These are phyloP conservation scores for Lactifluus piperatus DNA, from an alignment of 768 basidiomycete genomes.

Conservation along the genomic window DNA sequence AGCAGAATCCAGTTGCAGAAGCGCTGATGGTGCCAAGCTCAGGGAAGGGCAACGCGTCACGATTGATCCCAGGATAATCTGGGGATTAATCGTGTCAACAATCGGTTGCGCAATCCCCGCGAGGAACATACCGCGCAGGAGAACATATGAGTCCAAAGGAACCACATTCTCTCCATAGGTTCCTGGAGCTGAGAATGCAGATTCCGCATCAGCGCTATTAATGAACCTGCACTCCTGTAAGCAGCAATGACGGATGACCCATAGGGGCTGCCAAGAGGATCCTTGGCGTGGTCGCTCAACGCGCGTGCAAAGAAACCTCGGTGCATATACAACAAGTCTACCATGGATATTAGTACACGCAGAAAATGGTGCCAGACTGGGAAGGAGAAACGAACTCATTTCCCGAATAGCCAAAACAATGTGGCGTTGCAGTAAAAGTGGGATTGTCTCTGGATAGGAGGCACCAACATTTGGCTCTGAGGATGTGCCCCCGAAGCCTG, in stretches of 20 bases:
- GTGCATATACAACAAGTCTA: conserved; percentile 52
- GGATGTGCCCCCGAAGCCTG: conserved; percentile 46
- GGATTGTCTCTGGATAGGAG: conserved; percentile 40
- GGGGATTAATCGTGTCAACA: background rate
- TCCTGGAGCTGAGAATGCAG: conserved; percentile 56
- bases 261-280: conserved; percentile 64
- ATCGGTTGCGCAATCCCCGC: too few species aligned
- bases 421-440: conserved; percentile 60
- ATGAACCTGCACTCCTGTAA: conserved; percentile 57
- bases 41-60: conserved; percentile 74
- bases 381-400: conserved; percentile 39
- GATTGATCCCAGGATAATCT: conserved; percentile 68
- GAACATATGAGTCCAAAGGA: conserved; percentile 64
- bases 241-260: conserved; percentile 60
- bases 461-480: conserved; percentile 18
- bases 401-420: conserved; percentile 58
- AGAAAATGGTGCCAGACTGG: background rate
- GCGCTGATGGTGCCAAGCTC: conserved; percentile 66
- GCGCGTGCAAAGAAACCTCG: conserved; percentile 67
- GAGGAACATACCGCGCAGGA: conserved; percentile 51
- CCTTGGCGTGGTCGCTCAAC: conserved; percentile 49
- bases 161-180: conserved; percentile 65
- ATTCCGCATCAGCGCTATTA: conserved; percentile 55
- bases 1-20: conserved; percentile 65
- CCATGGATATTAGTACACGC: background rate